Evolutionary conservation across 306 rosid genomes (phyloP).

Genomic region (Quercus bicolor): DNA sequence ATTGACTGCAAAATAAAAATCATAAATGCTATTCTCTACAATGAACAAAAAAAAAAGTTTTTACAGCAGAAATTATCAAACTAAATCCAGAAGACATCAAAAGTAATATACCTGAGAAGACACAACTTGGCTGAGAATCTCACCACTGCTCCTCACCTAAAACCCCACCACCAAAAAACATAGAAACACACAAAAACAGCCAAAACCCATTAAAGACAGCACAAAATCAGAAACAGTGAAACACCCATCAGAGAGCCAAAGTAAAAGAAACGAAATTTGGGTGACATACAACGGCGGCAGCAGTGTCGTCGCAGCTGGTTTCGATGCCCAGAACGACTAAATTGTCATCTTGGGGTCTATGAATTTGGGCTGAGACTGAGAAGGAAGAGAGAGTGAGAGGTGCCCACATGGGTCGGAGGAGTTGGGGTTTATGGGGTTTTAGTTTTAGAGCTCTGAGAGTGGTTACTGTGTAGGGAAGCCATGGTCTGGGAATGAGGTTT

Average conservation of each 20-base stretch:
- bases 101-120: slow-evolving; percentile 73
- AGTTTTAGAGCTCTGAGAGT: slow-evolving; percentile 26
- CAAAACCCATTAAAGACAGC: slow-evolving; percentile 5
- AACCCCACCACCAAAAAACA: background rate
- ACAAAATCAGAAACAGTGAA: background rate
- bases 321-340: slow-evolving; percentile 81
- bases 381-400: slow-evolving; percentile 1
- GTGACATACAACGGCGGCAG: slow-evolving; percentile 74
- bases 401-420: slow-evolving; percentile 12
- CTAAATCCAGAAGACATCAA: background rate
- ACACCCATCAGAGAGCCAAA: background rate
- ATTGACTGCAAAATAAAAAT: background rate
- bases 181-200: background rate
- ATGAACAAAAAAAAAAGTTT: background rate
- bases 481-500: slow-evolving; percentile 56
- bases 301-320: slow-evolving; percentile 98
- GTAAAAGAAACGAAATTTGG: background rate
- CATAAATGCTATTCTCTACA: background rate
- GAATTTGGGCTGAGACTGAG: slow-evolving; percentile 17
- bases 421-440: slow-evolving; percentile 23
- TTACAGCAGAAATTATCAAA: background rate
- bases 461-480: slow-evolving; percentile 16
- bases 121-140: slow-evolving; percentile 85
- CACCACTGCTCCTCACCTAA: slow-evolving; percentile 80
- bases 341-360: slow-evolving; percentile 29